Percentiles rank a stretch among this genome's conserved stretches.
phyloP scores from a whole-genome alignment of 129 eudicot species.

The Solidago caesia region DNA sequence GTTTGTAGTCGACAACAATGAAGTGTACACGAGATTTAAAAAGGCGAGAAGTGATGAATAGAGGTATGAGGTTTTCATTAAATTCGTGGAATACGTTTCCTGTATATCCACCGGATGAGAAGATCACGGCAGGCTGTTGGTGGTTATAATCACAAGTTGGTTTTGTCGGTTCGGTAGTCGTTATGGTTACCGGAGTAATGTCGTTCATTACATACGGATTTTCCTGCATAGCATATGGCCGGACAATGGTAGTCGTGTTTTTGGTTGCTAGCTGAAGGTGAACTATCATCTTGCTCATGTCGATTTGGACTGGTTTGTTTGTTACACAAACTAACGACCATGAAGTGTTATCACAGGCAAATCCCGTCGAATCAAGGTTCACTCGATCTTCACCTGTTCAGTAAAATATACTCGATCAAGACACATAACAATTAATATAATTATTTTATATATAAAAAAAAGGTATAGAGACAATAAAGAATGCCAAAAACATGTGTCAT shows the following conservation, averaged over 20 bases:
- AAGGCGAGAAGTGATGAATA: constrained; percentile 26
- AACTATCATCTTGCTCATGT: constrained; percentile 17
- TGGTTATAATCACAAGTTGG: constrained; percentile 28
- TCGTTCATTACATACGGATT: constrained; percentile 20
- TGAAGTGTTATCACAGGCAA: constrained; percentile 25
- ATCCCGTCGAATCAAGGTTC: constrained; percentile 20
- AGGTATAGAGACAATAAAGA: too few species aligned
- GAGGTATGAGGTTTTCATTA: constrained; percentile 29
- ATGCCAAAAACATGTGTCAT: too few species aligned
- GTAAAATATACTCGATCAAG: too few species aligned
- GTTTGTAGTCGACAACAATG: constrained; percentile 28
- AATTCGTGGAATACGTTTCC: constrained; percentile 36
- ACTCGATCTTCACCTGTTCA: constrained; percentile 32
- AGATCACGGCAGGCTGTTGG: constrained; percentile 23
- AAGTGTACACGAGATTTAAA: constrained; percentile 27
- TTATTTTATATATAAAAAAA: too few species aligned
- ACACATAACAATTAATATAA: too few species aligned
- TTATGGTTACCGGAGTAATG: constrained; percentile 29
- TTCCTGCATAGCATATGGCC: constrained; percentile 32
- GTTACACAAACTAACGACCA: constrained; percentile 26
- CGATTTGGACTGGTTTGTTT: constrained; percentile 25
- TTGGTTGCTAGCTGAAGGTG: constrained; percentile 15
- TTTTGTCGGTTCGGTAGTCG: neutral
- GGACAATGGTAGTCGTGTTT: constrained; percentile 22
- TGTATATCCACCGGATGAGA: constrained; percentile 32